Evolutionary conservation across 441 rosid species (phyloP), one percentile per base, ranked within the genome.

Genomic region (Adansonia grandidieri): DNA sequence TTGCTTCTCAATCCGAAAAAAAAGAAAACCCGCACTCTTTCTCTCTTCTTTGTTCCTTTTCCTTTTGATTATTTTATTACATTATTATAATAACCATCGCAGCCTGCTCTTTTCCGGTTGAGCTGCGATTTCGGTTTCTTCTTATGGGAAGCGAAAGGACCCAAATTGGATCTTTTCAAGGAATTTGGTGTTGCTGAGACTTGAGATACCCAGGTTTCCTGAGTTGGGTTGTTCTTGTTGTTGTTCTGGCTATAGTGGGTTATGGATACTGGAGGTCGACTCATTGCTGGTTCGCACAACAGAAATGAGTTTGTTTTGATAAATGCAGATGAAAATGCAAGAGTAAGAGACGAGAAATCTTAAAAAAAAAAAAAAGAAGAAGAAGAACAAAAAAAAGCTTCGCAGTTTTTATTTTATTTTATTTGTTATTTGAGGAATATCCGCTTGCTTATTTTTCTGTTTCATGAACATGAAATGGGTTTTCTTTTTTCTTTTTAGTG

Each of bases 231-330:
- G 19, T 74, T 45, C 19, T 69, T 9, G 73, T 63, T 80, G 37
- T 32, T 61, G 50, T 64, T 32, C 48, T 14, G 45, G 75, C 42
- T 77, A 60, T 44, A 73, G 14, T 24, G 78, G 78, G 85, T 53
- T 69, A 96, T 96, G 98, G 88, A 89, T 75, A 93, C 99, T 42
- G 89, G 93, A 20, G 98, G 98, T 68, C 85, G 98, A 32, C 98
- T 96, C 22, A 80, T 96, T 79, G 98, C 98, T 67, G 98, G 99
- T 60, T 96, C 99, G 84, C 98, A 96, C 82, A 94, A 94, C 76
- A 89, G 99, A 86, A 96, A 96, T 56, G 99, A 96, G 89, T 92
- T 96, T 82, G 93, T 96, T 40, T 85, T 94, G 66, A 94, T 96
- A 60, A 93, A 92, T 84, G 98, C 97, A 1, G 99, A 95, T 80